Evolutionary conservation across 805 yeast genomes (phyloP), one percentile per base, ranked within the genome.

Genomic region (Ogataea haglerorum): DNA sequence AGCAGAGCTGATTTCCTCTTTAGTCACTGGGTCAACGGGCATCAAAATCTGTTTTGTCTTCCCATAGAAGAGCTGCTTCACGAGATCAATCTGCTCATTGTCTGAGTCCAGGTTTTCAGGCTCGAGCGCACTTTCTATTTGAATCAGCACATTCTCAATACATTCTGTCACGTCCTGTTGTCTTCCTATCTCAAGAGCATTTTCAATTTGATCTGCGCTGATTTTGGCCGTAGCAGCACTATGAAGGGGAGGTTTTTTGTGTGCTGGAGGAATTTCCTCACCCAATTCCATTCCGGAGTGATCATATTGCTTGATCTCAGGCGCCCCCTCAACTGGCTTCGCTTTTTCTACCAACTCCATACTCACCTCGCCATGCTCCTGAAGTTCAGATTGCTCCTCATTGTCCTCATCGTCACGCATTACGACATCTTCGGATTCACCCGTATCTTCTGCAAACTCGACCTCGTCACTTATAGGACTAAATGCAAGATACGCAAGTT

Each of bases 131-230:
- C 95, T 86, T 58, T 91, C 97, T 26, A 93, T 67, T 60, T 91
- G 98, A 48, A 83, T 85, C 10, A 90, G 70, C 6, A 93, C 97
- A 60, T 93, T 93, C 40, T 90, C 95, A 55, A 91, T 89, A 61
- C 98, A 91, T 59, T 93, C 99, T 0, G 97, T 89, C 14, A 93
- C 98, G 67, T 93, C 99, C 60, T 93, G 99, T 59, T 93, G 99
- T 49, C 95, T 72, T 2, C 96, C 95, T 55, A 82, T 70, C 56
- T 86, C 90, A 38, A 82, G 69, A 0, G 93, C 81, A 52, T 81
- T 76, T 42, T 79, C 89, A 63, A 84, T 73, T 54, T 83, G 88
- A 46, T 80, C 85, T 4, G 78, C 64, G 44, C 73, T 68, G 10
- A 76, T 76, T 27, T 57, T 56, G 3, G 63, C 63, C 15, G 57